Evolutionary conservation across 192 early-diverging fungal species (phyloP), one percentile per base, ranked within the genome.

Genomic region (Backusella liffmaniae): DNA sequence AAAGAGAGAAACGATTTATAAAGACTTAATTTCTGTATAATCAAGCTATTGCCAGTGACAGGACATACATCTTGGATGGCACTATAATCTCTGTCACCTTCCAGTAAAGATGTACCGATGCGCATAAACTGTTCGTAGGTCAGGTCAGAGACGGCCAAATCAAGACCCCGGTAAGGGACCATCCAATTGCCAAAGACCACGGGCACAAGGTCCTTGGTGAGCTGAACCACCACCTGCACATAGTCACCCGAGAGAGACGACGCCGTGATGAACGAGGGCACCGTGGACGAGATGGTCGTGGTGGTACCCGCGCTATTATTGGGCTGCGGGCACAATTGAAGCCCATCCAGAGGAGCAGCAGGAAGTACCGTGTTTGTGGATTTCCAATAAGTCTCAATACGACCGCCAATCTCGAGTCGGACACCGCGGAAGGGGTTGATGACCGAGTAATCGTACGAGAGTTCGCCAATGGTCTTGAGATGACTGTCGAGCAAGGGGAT

Each of bases 341-440:
- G 69, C 4, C 23, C 70, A 18, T 44, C 23, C 7, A 41, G 5
- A 3, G 70, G 42, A 0, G 26, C 42, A 3, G 42, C 42, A 2
- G 87, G 83, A 12, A 79, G 73, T 16, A 90, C 77, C 21, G 95
- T 91, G 76, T 94, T 94, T 10, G 96, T 97, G 5, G 96, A 94
- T 86, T 98, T 99, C 98, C 98, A 99, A 82, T 99, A 99, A 0
- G 98, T 99, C 78, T 97, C 96, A 23, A 98, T 93, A 44, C 92
- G 92, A 23, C 98, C 98, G 21, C 96, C 98, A 79, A 98, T 97
- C 82, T 94, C 92, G 74, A 99, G 85, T 49, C 91, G 88, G 1
- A 94, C 91, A 56, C 96, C 96, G 62, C 86, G 87, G 81, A 99
- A 97, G 2, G 98, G 95, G 70, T 90, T 89, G 35, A 99, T 88